Evolutionary conservation across 176 grass and related monocot species (phyloP), one percentile per base, ranked within the genome.

Genomic region (Triticum dicoccoides): DNA sequence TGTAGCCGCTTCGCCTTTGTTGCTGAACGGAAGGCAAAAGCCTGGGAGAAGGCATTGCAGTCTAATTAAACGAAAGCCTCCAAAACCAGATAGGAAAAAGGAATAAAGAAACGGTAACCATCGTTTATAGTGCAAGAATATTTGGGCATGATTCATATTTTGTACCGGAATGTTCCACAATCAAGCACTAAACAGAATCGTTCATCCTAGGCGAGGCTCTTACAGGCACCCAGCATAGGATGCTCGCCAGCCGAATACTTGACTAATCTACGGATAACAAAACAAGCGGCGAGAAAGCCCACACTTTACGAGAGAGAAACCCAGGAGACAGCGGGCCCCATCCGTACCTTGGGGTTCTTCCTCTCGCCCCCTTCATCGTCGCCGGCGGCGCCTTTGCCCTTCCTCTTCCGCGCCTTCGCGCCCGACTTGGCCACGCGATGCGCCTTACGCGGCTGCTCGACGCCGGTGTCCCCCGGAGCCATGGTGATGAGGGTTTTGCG

Each of bases 11-110:
- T 99, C 14, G 97, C 97, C 83, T 94, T 99, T 30, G 87, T 64
- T 11, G 97, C 91, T 71, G 97, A 99, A 75, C 73, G 91, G 82
- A 99, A 99, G 71, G 94, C 94, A 90, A 96, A 99, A 74, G 97
- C 97, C 97, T 94, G 82, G 61, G 15, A 89, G 24, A 86, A 83
- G 52, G 35, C 9, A 85, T 71, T 25, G 68, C 11, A 27, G 58
- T 73, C 15, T 39, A 72, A 83, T 69, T 91, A 71, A 69, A 84
- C 69, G 8, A 49, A 77, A 33, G 44, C 34, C 41, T 84, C 61
- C 34, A 79, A 74, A 65, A 84, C n/a, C 44, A 77, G 47, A 78
- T 20, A 66, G 32, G 33, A 78, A 74, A 84, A 44, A 76, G 51
- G 37, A 79, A 12, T 45, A 71, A 83, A 52, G 24, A 47, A 47